Evolutionary conservation across 306 rosid species (phyloP).

Genomic region (Corylus heterophylla): DNA sequence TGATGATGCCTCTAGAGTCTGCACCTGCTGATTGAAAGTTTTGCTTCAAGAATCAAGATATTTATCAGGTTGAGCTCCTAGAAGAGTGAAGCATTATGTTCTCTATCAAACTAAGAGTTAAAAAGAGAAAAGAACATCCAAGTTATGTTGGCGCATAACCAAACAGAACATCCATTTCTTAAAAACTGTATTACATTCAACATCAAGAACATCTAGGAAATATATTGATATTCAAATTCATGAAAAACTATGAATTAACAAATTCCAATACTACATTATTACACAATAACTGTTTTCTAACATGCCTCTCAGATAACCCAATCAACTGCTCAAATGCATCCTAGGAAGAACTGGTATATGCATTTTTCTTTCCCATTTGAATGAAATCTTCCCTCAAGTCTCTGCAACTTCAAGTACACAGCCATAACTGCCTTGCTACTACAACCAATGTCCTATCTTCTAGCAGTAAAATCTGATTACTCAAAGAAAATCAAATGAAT

Average conservation of each 20-base stretch:
- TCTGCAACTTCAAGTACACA: not conserved
- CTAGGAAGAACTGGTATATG: not conserved
- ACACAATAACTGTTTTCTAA: not conserved
- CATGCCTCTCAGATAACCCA: not conserved
- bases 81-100: not conserved
- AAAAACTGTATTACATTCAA: not conserved
- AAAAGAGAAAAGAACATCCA: not conserved
- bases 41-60: not conserved
- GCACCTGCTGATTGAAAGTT: not conserved
- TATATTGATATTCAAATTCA: not conserved
- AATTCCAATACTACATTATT: not conserved
- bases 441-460: not conserved
- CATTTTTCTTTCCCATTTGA: not conserved
- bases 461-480: not conserved
- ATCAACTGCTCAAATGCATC: not conserved
- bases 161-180: not conserved
- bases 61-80: not conserved
- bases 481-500: not conserved
- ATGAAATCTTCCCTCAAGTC: not conserved
- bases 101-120: not conserved
- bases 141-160: not conserved
- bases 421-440: not conserved
- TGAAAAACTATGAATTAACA: not conserved
- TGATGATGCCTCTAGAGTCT: not conserved
- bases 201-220: not conserved